Evolutionary conservation across 768 basidiomycete genomes (phyloP), one percentile per base, ranked within the genome.

Genomic region (Tulasnella sp.): DNA sequence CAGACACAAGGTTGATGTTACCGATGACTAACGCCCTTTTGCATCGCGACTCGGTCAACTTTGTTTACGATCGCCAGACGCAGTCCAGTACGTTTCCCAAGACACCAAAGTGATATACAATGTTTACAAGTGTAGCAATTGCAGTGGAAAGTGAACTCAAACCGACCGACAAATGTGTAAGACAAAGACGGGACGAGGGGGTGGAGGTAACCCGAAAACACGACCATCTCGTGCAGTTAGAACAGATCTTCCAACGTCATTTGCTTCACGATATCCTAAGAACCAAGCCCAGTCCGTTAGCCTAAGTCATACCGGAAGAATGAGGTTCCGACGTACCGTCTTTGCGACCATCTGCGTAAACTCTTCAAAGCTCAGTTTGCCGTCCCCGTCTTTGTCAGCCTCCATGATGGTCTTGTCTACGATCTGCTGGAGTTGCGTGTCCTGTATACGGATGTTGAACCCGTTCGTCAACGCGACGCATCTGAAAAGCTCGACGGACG

Each of bases 361-460:
- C 87, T 99, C 98, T 79, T 98, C 96, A 83, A 99, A 99, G 86
- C 91, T 95, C 81, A 99, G 90, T 86, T 97, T 99, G 37, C 98
- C 98, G 85, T 99, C 98, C 1, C 88, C 87, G 84, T 99, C 97
- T 85, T 95, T 94, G 85, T 99, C 98, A 16, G 97, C 98, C 87
- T 99, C 98, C 96, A 99, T 96, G 85, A 99, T 99, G 12, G 98
- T 99, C 89, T 99, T 99, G 87, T 99, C 98, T n/a, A 99, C 98
- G 81, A 99, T 99, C 86, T 99, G 98, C 86, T 99, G 98, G 81
- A 99, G 88, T 88, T 99, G 98, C 85, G 97, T 95, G 85, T 99
- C 98, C 96, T 97, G 85, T 40, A 31, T 37, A 37, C 37, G 2
- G 6, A 37, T 2, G 37, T 37, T 37, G 37, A 37, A 37, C 6